A percentile compares a stretch with the other conserved stretches of the same genome.
Conservation (phyloP, 2,329 filamentous ascomycete species). For the Colletotrichum liaoningense region DNA sequence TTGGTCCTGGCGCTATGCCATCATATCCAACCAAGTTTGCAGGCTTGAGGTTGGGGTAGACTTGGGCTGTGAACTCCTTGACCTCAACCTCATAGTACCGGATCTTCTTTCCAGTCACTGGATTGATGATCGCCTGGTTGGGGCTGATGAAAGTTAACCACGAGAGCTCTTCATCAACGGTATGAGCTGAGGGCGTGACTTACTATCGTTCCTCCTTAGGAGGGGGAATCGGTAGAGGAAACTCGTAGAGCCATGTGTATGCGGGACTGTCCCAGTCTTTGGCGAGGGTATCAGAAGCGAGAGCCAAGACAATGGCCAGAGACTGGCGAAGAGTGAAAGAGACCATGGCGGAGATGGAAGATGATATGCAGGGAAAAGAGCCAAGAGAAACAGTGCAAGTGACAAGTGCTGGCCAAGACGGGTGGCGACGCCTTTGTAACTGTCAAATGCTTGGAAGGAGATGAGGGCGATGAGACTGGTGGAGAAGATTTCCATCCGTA, state of each 20-base stretch:
- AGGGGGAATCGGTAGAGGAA: slow-evolving; percentile 44
- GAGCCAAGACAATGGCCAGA: slow-evolving; percentile 23
- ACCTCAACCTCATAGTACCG: slow-evolving; percentile 42
- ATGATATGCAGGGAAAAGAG: not conserved
- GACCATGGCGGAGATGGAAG: slow-evolving; percentile 12
- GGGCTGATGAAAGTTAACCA: slow-evolving; percentile 10
- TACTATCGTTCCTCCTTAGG: slow-evolving; percentile 54
- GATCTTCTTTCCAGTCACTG: slow-evolving; percentile 47
- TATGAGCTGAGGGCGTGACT: not conserved
- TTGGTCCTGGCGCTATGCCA: slow-evolving; percentile 61
- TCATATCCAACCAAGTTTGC: slow-evolving; percentile 55
- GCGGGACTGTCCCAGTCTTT: slow-evolving; percentile 33
- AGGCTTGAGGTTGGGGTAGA: slow-evolving; percentile 39
- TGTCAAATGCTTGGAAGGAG: not conserved
- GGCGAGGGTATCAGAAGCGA: slow-evolving; percentile 31
- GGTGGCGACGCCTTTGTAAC: slow-evolving; percentile 21
- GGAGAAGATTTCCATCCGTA: not conserved
- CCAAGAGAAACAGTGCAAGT: slow-evolving; percentile 10
- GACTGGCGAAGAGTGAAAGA: slow-evolving; percentile 32
- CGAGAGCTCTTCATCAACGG: rapidly evolving
- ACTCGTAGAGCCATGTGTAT: slow-evolving; percentile 34
- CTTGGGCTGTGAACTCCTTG: slow-evolving; percentile 38
- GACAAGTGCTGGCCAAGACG: slow-evolving; percentile 26
- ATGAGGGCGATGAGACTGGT: slow-evolving; percentile 19
- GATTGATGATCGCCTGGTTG: slow-evolving; percentile 37